Evolutionary conservation across 306 rosid genomes (phyloP).

Genomic region (Citrullus colocynthis): DNA sequence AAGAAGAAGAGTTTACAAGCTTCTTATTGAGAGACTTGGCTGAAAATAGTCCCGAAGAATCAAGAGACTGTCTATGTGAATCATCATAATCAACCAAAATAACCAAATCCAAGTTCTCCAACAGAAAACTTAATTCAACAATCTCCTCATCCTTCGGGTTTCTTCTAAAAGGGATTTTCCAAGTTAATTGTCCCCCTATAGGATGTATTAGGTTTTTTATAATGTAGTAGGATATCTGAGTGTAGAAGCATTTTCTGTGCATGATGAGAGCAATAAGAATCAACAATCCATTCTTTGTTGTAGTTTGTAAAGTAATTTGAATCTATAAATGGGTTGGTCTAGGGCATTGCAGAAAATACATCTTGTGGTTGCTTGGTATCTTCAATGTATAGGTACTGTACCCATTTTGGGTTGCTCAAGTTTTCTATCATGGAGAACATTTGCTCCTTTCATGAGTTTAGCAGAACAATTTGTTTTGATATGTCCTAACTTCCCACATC

Average conservation of each 20-base stretch:
- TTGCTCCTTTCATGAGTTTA: too few species aligned
- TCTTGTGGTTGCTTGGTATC: too few species aligned
- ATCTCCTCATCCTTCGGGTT: neutral
- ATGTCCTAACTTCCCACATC: too few species aligned
- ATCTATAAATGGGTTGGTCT: too few species aligned
- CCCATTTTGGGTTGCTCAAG: too few species aligned
- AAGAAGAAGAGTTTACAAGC: neutral
- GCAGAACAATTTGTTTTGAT: too few species aligned
- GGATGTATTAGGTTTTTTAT: neutral
- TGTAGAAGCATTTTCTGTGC: neutral
- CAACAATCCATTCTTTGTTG: too few species aligned
- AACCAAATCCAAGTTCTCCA: neutral
- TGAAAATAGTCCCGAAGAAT: neutral
- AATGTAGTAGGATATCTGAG: neutral
- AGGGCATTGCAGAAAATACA: too few species aligned
- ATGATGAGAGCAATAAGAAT: neutral
- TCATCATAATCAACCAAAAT: neutral
- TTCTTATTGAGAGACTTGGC: neutral
- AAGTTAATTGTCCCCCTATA: neutral
- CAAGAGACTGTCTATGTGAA: neutral
- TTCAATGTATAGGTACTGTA: too few species aligned
- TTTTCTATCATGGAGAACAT: too few species aligned
- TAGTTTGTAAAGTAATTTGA: too few species aligned
- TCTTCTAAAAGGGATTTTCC: neutral
- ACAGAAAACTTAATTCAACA: neutral